phyloP scores from a whole-genome alignment of 2,329 filamentous ascomycete genomes.

The Microdochium paspali region DNA sequence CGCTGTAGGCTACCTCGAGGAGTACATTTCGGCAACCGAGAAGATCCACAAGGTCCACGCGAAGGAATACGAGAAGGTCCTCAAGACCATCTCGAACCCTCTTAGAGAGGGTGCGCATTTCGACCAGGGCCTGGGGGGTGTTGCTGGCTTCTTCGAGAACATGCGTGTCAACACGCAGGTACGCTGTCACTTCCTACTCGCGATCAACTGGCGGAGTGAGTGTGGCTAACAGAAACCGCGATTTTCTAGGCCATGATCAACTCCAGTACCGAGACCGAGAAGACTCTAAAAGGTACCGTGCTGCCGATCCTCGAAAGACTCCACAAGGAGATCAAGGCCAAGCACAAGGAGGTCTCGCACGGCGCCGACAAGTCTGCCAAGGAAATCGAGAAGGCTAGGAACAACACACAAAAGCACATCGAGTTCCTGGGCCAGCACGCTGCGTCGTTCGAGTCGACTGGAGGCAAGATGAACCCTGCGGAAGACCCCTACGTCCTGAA shows the following conservation, averaged over 20 bases:
- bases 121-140: constrained; percentile 76
- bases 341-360: constrained; percentile 77
- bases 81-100: constrained; percentile 86
- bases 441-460: constrained; percentile 67
- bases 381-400: constrained; percentile 82
- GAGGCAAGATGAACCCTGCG: constrained; percentile 57
- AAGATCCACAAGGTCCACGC: constrained; percentile 77
- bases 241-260: constrained; percentile 64
- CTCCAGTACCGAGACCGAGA: constrained; percentile 83
- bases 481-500: constrained; percentile 87
- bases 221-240: constrained; percentile 5
- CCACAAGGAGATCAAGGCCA: constrained; percentile 94
- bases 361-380: constrained; percentile 81
- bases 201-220: background rate
- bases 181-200: constrained; percentile 8
- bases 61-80: constrained; percentile 90
- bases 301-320: constrained; percentile 83
- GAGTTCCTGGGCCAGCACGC: constrained; percentile 85
- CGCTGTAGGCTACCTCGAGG: constrained; percentile 81
- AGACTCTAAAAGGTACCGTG: constrained; percentile 77
- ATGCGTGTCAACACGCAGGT: constrained; percentile 82
- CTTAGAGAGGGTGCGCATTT: constrained; percentile 89
- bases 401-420: constrained; percentile 86
- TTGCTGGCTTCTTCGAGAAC: constrained; percentile 89
- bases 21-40: constrained; percentile 77